Percentiles rank a stretch among this genome's conserved stretches.
Evolutionary conservation across 202 grass and related monocot genomes (phyloP).

Genomic region (Digitaria exilis): DNA sequence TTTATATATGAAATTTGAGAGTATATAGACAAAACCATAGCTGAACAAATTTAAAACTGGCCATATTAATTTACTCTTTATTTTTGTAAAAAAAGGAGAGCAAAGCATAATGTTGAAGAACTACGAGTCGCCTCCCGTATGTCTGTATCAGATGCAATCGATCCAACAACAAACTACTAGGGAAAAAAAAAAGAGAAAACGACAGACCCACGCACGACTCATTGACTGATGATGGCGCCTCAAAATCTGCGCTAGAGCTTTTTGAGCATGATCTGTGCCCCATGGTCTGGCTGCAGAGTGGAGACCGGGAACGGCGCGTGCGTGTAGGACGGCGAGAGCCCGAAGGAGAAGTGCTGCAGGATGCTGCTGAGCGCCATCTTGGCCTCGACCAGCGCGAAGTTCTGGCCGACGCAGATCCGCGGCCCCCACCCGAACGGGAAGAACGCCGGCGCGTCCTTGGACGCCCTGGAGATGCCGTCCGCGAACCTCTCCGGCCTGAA

Average conservation of each 20-base stretch:
- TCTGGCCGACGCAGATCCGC: conserved; percentile 59
- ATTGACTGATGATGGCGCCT: background rate
- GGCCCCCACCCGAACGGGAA: conserved; percentile 68
- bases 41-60: no score
- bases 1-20: no score
- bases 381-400: conserved; percentile 57
- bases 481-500: conserved; percentile 67
- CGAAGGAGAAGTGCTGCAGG: conserved; percentile 59
- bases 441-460: conserved; percentile 51
- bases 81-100: no score
- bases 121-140: background rate
- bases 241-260: conserved; percentile 5
- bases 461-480: conserved; percentile 50
- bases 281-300: conserved; percentile 55
- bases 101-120: background rate
- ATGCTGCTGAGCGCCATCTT: conserved; percentile 60
- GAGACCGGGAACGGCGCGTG: conserved; percentile 48
- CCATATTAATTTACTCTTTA: no score
- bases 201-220: background rate
- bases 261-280: conserved; percentile 43
- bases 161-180: background rate
- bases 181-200: background rate
- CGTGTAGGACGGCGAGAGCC: conserved; percentile 49
- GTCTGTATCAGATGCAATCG: background rate
- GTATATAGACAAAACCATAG: no score